These are phyloP conservation scores for Epichloe glyceriae DNA, from an alignment of 2,329 filamentous ascomycete species.

Conservation along the genomic window DNA sequence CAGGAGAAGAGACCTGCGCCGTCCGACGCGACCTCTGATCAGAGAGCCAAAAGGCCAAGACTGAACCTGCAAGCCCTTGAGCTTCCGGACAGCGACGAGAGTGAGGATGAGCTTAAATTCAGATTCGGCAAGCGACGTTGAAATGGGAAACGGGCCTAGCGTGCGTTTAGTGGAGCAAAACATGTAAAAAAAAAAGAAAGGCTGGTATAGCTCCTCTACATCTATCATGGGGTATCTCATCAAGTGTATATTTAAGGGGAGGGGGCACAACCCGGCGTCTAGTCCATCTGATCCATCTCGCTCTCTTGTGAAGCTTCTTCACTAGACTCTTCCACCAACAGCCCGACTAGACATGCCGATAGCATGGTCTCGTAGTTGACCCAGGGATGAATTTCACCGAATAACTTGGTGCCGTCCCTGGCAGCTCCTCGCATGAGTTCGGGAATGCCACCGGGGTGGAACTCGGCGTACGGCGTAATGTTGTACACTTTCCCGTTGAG, in stretches of 20 bases:
- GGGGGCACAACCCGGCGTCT: constrained; percentile 1
- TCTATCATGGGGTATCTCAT: constrained; percentile 6
- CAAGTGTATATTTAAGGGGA: background rate
- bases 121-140: constrained; percentile 39
- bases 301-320: constrained; percentile 20
- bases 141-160: background rate
- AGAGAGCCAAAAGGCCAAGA: constrained; percentile 20
- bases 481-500: constrained; percentile 91
- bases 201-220: background rate
- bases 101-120: constrained; percentile 44
- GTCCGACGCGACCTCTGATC: constrained; percentile 14
- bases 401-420: constrained; percentile 48
- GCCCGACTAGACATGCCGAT: constrained; percentile 46
- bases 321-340: constrained; percentile 46
- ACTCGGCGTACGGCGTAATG: constrained; percentile 75
- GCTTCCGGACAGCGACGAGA: constrained; percentile 30
- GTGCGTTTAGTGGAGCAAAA: background rate
- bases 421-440: constrained; percentile 55
- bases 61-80: constrained; percentile 22
- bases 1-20: constrained; percentile 23
- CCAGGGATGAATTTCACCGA: constrained; percentile 57
- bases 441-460: constrained; percentile 75
- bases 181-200: background rate
- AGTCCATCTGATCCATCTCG: constrained; percentile 51
- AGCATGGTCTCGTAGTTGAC: constrained; percentile 63